Evolutionary conservation across 345 rosid species (phyloP).

Genomic region (Punica granatum): DNA sequence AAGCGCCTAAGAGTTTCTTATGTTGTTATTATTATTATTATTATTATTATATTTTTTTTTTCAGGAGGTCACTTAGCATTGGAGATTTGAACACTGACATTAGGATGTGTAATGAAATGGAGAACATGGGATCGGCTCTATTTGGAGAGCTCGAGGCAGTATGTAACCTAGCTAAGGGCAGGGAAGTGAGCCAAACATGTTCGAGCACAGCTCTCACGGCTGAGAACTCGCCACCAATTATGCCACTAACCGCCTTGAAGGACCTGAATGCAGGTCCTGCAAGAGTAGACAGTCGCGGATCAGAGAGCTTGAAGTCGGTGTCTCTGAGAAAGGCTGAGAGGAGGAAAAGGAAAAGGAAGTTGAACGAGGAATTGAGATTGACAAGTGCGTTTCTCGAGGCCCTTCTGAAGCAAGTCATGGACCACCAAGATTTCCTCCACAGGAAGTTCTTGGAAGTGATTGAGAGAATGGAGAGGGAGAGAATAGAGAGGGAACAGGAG

Average conservation of each 20-base stretch:
- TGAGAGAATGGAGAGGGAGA: conserved; percentile 33
- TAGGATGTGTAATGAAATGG: neutral
- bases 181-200: neutral
- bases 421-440: conserved; percentile 40
- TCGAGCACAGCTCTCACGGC: neutral
- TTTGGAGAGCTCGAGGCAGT: conserved; percentile 7
- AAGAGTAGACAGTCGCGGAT: conserved; percentile 25
- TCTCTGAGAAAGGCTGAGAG: conserved; percentile 17
- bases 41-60: no score
- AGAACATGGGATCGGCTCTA: neutral
- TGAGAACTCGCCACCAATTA: neutral
- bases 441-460: conserved; percentile 32
- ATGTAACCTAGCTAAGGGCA: neutral
- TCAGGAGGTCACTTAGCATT: neutral
- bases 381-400: conserved; percentile 26
- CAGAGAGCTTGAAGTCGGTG: conserved; percentile 23
- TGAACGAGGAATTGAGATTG: conserved; percentile 19
- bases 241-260: neutral
- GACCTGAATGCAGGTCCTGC: neutral
- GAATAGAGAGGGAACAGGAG: conserved; percentile 29
- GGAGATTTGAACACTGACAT: neutral
- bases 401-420: conserved; percentile 33
- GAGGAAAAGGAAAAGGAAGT: conserved; percentile 31
- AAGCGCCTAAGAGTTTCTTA: no score
- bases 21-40: neutral